These are phyloP conservation scores for Suillus variegatus DNA, from an alignment of 768 basidiomycete species.

Conservation along the genomic window DNA sequence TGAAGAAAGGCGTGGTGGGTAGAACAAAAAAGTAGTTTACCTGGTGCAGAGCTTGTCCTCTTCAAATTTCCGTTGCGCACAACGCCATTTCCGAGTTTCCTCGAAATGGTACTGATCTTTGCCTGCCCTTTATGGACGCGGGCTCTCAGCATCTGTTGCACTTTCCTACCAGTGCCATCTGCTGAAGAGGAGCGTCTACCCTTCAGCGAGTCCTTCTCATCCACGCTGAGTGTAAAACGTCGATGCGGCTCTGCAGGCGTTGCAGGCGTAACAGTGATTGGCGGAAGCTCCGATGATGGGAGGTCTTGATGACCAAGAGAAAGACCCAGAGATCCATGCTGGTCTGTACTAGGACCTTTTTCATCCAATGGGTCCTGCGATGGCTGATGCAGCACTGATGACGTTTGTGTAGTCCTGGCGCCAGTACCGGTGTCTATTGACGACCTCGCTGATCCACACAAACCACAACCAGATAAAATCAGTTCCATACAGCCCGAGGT, in stretches of 20 bases:
- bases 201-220: slow-evolving; percentile 16
- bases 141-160: slow-evolving; percentile 74
- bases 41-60: slow-evolving; percentile 68
- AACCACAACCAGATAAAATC: slow-evolving; percentile 7
- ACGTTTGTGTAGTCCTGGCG: slow-evolving; percentile 23
- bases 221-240: slow-evolving; percentile 22
- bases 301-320: neutral
- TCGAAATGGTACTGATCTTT: slow-evolving; percentile 74
- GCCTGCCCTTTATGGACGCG: slow-evolving; percentile 73
- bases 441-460: slow-evolving; percentile 26
- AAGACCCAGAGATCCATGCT: slow-evolving; percentile 11
- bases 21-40: slow-evolving; percentile 38
- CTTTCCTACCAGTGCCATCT: slow-evolving; percentile 64
- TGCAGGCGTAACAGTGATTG: slow-evolving; percentile 66
- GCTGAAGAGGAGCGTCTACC: slow-evolving; percentile 30
- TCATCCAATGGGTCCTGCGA: slow-evolving; percentile 17
- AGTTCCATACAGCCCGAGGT: slow-evolving; percentile 1
- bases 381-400: slow-evolving; percentile 18
- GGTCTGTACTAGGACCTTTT: neutral
- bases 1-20: neutral
- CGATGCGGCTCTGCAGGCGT: slow-evolving; percentile 44
- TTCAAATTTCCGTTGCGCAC: slow-evolving; percentile 54
- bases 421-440: slow-evolving; percentile 29
- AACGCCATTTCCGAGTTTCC: slow-evolving; percentile 74
- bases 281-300: slow-evolving; percentile 15